Evolutionary conservation across 225 moss, liverwort and hornwort species (phyloP), one percentile per base, ranked within the genome.

Genomic region (Ulota crispa): DNA sequence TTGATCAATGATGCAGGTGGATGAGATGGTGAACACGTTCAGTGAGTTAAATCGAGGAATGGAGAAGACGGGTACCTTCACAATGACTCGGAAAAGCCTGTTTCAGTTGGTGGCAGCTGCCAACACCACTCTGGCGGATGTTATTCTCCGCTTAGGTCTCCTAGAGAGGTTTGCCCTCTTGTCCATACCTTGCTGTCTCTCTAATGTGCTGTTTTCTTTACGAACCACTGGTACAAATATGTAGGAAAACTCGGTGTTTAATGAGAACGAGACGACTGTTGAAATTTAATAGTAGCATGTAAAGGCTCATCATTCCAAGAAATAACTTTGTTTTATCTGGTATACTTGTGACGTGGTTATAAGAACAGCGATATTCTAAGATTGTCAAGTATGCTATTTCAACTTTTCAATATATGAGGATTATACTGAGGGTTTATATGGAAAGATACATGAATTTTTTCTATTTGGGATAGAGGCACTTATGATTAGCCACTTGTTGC

Each of bases 1-100:
- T 60, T 66, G 78, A 68, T 76, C 26, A 66, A 31, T 56, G 20
- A 78, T 82, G 82, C 87, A 97, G 97, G 95, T 97, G 50, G 95
- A 97, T 86, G 97, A 97, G 85, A 95, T 97, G 97, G 97, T 97
- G 73, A 97, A 93, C 68, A 97, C 94, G 19, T 97, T 95, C 43
- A 97, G 97, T 87, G 94, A 94, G 85, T 62, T 97, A 5, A 97
- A 97, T 64, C 90, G 92, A 84, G 97, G 97, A 72, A 97, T 97
- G 95, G 97, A 97, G 76, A 90, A 94, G 86, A 95, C 97, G 19
- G 97, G 97, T 65, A 97, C 97, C 27, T 97, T 97, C 76, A 97
- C 97, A 47, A 97, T 97, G 96, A 95, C 95, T 60, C 89, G 95
- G 47, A 96, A 96, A 85, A 96, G 92, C 72, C 73, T 96, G 36